phyloP scores from a whole-genome alignment of 805 yeast genomes.

The Pichia occidentalis region DNA sequence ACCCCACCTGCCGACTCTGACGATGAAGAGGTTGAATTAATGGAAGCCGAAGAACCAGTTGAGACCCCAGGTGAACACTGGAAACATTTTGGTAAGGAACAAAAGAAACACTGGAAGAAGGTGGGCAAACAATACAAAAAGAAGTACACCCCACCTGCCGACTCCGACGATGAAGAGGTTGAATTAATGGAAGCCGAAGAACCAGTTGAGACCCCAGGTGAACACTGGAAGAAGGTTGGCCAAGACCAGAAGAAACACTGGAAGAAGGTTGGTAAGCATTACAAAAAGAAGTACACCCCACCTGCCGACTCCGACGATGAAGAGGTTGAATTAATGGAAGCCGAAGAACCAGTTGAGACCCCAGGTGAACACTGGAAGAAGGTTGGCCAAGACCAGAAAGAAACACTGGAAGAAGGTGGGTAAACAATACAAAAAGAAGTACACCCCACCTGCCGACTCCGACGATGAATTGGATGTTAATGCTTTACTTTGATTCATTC shows the following conservation, averaged over 20 bases:
- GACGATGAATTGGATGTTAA: conserved; percentile 14
- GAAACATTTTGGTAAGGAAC: conserved; percentile 20
- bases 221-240: conserved; percentile 16
- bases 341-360: conserved; percentile 9
- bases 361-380: conserved; percentile 17
- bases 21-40: conserved; percentile 7
- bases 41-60: conserved; percentile 5
- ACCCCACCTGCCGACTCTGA: conserved; percentile 16
- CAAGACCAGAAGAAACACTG: conserved; percentile 17
- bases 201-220: conserved; percentile 12
- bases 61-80: conserved; percentile 16
- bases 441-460: conserved; percentile 14
- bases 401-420: conserved; percentile 22
- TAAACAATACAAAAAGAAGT: conserved; percentile 21
- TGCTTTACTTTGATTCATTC: too few relatives aligned
- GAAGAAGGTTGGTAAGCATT: conserved; percentile 21
- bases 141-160: conserved; percentile 22
- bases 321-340: conserved; percentile 10
- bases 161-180: conserved; percentile 14
- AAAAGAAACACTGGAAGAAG: conserved; percentile 26
- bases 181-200: conserved; percentile 11
- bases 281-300: conserved; percentile 21
- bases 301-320: conserved; percentile 12
- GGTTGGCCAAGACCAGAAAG: conserved; percentile 13
- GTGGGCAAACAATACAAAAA: conserved; percentile 24